These are phyloP conservation scores for Floccularia luteovirens DNA, from an alignment of 768 basidiomycete species.

Conservation along the genomic window DNA sequence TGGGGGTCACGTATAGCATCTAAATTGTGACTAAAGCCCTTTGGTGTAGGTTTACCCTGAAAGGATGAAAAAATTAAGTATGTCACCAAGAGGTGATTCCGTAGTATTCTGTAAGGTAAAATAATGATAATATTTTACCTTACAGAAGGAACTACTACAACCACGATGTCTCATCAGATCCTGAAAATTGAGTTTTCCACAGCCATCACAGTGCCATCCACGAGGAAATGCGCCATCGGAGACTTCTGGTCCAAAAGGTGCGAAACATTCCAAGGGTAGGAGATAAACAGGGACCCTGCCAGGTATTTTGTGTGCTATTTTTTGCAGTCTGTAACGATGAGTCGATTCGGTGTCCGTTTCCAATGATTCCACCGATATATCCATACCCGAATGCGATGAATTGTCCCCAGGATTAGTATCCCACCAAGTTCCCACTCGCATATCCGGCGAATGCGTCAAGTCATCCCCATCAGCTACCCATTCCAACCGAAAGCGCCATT, in stretches of 20 bases:
- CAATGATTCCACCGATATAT: too few species aligned
- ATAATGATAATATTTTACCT: conserved; percentile 21
- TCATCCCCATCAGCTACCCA: conserved; percentile 49
- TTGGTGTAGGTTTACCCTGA: conserved; percentile 10
- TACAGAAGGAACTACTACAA: conserved; percentile 33
- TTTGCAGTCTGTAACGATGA: too few species aligned
- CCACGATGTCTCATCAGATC: conserved; percentile 34
- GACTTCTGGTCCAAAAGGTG: conserved; percentile 15
- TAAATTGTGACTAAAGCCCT: conserved; percentile 20
- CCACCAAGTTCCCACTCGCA: too few species aligned
- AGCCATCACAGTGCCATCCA: conserved; percentile 42
- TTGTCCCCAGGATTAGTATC: too few species aligned
- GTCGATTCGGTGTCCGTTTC: conserved; percentile 11
- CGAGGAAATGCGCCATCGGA: conserved; percentile 27
- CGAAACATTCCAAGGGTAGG: conserved; percentile 20
- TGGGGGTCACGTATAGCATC: conserved; percentile 25
- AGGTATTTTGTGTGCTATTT: too few species aligned
- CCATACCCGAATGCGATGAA: too few species aligned
- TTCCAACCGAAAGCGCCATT: conserved; percentile 37
- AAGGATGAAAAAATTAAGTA: background rate
- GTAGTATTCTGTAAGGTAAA: too few species aligned
- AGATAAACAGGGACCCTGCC: conserved; percentile 16
- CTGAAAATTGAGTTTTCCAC: conserved; percentile 43
- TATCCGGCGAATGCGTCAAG: conserved; percentile 11
- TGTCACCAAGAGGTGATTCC: background rate